Evolutionary conservation across 2,329 filamentous ascomycete species (phyloP), one percentile per base, ranked within the genome.

Genomic region (Aphanocladium album): DNA sequence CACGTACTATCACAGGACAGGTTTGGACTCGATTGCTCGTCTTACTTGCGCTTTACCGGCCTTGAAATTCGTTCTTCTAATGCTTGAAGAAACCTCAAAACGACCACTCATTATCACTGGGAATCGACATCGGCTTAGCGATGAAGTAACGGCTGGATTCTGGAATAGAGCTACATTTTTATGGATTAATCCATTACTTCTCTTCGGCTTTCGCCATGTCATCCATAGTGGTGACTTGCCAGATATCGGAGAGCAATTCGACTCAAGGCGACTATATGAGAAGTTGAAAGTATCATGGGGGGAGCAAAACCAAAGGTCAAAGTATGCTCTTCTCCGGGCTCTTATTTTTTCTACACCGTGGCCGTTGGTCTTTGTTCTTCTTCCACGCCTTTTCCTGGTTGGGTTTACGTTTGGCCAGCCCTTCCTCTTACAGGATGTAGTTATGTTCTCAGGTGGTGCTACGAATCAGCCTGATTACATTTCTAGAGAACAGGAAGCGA

Each of bases 31-130:
- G 2, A 65, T 74, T 25, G 70, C 69, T 0, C 57, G 54, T 17
- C 59, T 74, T 1, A 71, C 70, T 37, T 68, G 67, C 0, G 59
- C 67, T 0, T 64, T 67, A 0, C 62, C 74, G 1, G 66, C 41
- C 0, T 46, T 67, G 25, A 76, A 75, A 64, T 49, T 62, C 1
- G 5, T 65, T 1, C 62, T 75, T 0, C 61, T 76, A 6, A 35
- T 70, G 0, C 45, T 74, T 1, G 74, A 77, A 33, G 71, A 73
- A 33, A 50, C 64, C 0, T 66, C 70, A 0, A 76, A 76, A 51
- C 47, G 60, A 0, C 33, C 37, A 2, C 33, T 57, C 5, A 27
- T 60, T 6, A 39, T 33, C 9, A 49, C 60, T 25, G 27, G 39
- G 33, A 16, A 65, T 14, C 52, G 45, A 14, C 7, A n/a, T 1